Percentiles rank a stretch among this genome's conserved stretches.
These are phyloP conservation scores for Nannochloris sp. DNA, from an alignment of 139 green algal genomes.

Conservation along the genomic window DNA sequence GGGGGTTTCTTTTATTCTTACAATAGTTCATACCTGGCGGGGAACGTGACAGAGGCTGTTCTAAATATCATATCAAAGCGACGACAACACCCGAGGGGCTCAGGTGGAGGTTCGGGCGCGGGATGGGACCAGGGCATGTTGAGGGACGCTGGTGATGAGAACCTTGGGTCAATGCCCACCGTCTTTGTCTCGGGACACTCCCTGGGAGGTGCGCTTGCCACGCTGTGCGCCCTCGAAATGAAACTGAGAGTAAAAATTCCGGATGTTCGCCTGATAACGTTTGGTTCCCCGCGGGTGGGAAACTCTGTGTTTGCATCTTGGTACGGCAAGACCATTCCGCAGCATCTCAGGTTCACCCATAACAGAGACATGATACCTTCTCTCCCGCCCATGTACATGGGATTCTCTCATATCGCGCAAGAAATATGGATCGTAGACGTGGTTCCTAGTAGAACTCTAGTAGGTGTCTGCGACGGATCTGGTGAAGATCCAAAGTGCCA, in stretches of 20 bases:
- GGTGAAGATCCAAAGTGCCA: slow-evolving; percentile 80
- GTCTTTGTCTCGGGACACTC: slow-evolving; percentile 15
- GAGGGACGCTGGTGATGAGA: not conserved
- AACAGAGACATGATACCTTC: slow-evolving; percentile 81
- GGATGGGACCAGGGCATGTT: slow-evolving; percentile 3
- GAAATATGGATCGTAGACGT: slow-evolving; percentile 69
- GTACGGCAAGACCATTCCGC: slow-evolving; percentile 26
- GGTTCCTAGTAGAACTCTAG: slow-evolving; percentile 16
- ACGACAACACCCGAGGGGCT: not conserved
- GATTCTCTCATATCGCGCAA: slow-evolving; percentile 56
- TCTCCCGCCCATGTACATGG: slow-evolving; percentile 55
- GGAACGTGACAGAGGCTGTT: slow-evolving; percentile 28
- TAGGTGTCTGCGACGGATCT: slow-evolving; percentile 56
- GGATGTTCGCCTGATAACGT: slow-evolving; percentile 58
- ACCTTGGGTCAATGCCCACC: not conserved
- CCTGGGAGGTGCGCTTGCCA: slow-evolving; percentile 52
- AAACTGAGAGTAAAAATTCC: slow-evolving; percentile 9
- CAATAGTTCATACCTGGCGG: slow-evolving; percentile 29
- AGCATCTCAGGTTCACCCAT: slow-evolving; percentile 76
- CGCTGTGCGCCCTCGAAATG: slow-evolving; percentile 44
- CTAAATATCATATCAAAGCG: not conserved
- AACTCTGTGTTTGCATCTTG: slow-evolving; percentile 63
- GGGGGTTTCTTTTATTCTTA: slow-evolving; percentile 43
- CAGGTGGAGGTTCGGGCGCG: not conserved
- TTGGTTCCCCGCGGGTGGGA: slow-evolving; percentile 74